These are phyloP conservation scores for Lentinula guzmanii DNA, from an alignment of 768 basidiomycete genomes.

Conservation along the genomic window DNA sequence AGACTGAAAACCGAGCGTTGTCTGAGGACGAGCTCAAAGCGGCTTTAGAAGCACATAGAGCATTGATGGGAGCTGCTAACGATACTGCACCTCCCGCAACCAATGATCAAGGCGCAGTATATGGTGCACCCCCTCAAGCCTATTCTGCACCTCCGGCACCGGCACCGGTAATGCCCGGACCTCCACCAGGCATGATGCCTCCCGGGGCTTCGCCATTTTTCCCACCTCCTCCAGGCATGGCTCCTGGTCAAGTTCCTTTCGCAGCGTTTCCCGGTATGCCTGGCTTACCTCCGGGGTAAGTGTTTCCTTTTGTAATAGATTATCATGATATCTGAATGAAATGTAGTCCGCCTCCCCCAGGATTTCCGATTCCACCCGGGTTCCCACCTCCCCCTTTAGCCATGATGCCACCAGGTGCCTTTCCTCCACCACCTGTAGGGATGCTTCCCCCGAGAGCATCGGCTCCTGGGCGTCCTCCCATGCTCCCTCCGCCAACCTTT, in stretches of 20 bases:
- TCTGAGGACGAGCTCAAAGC: slow-evolving; percentile 80
- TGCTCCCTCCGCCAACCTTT: slow-evolving; percentile 11
- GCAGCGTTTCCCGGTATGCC: slow-evolving; percentile 38
- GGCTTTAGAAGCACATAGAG: slow-evolving; percentile 85
- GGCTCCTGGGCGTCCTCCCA: slow-evolving; percentile 11
- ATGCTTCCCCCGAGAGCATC: slow-evolving; percentile 20
- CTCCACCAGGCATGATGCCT: slow-evolving; percentile 18
- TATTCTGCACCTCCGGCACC: slow-evolving; percentile 49
- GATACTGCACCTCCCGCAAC: slow-evolving; percentile 25
- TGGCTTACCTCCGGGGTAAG: slow-evolving; percentile 55
- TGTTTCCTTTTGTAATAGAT: slow-evolving; percentile 12
- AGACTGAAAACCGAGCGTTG: slow-evolving; percentile 69
- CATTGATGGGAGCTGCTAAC: slow-evolving; percentile 72
- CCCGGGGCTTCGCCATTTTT: slow-evolving; percentile 28
- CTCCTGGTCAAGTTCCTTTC: slow-evolving; percentile 32
- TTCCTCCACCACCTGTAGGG: slow-evolving; percentile 18
- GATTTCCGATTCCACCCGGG: slow-evolving; percentile 33
- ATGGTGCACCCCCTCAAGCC: slow-evolving; percentile 68
- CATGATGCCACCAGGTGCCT: slow-evolving; percentile 26
- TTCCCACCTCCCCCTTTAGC: slow-evolving; percentile 19
- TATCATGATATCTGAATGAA: slow-evolving; percentile 8
- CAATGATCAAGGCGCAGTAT: slow-evolving; percentile 50
- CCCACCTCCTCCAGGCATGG: slow-evolving; percentile 36
- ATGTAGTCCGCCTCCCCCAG: slow-evolving; percentile 44
- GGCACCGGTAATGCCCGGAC: slow-evolving; percentile 24